phyloP scores from a whole-genome alignment of 139 green algal genomes.

The Dunaliella sp. region DNA sequence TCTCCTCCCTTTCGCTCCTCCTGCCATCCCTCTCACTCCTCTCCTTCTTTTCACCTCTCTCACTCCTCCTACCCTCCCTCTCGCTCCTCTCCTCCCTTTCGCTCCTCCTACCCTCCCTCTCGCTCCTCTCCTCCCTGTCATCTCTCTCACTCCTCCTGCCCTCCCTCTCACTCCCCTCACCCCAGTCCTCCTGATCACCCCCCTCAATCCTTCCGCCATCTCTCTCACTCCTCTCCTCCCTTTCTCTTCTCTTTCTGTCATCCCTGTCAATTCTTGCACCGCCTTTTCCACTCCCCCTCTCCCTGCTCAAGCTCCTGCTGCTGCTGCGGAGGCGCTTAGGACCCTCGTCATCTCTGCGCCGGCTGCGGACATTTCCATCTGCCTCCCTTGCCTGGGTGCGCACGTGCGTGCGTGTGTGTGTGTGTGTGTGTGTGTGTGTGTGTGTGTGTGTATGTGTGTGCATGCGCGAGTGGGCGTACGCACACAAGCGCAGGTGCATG shows the following conservation, averaged over 20 bases:
- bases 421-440: too few species aligned
- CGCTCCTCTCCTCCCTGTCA: background rate
- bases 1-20: background rate
- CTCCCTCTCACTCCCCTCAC: background rate
- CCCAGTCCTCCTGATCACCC: background rate
- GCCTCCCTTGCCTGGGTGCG: background rate
- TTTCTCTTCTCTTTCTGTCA: background rate
- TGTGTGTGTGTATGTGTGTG: too few species aligned
- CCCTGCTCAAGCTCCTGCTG: too few species aligned
- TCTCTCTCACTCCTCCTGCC: too few species aligned
- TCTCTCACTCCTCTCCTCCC: background rate
- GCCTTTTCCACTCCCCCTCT: too few species aligned
- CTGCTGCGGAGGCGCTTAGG: background rate
- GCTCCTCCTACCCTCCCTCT: background rate
- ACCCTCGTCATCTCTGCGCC: background rate
- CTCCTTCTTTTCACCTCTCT: background rate
- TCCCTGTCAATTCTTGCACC: too few species aligned
- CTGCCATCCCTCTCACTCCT: background rate
- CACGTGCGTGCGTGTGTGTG: too few species aligned
- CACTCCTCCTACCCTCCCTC: background rate
- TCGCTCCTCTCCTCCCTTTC: background rate
- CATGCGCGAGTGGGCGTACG: too few species aligned
- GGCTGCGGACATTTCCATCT: background rate
- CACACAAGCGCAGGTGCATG: too few species aligned
- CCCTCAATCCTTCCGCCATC: background rate